These are phyloP conservation scores for Trypanosoma theileri DNA, from an alignment of 208 protist species.

Conservation along the genomic window DNA sequence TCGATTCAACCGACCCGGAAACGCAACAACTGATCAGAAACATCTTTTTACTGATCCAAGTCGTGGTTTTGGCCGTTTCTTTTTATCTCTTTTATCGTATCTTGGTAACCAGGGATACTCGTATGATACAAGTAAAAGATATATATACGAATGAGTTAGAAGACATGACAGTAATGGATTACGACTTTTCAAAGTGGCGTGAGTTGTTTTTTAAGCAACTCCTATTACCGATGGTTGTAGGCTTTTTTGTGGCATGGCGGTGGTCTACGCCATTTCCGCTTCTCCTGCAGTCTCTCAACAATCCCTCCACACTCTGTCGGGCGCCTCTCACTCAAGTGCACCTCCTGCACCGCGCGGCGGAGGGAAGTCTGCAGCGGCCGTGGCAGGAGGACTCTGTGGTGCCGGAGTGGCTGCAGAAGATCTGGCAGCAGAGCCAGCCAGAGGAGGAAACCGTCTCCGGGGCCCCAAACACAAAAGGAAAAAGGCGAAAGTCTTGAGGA, in stretches of 20 bases:
- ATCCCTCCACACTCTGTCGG: constrained; percentile 66
- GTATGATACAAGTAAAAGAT: constrained; percentile 53
- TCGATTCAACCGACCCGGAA: constrained; percentile 79
- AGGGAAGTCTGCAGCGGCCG: constrained; percentile 61
- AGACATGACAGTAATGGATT: constrained; percentile 53
- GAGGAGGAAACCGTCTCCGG: constrained; percentile 31
- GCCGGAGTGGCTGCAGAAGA: constrained; percentile 55
- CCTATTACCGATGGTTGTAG: constrained; percentile 46
- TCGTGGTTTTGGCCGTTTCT: constrained; percentile 35
- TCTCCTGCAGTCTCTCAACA: constrained; percentile 81
- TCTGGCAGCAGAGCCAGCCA: constrained; percentile 47
- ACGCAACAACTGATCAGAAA: constrained; percentile 48
- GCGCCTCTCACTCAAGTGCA: constrained; percentile 72
- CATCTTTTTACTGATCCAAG: constrained; percentile 63
- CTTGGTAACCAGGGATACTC: constrained; percentile 38
- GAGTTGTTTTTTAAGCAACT: constrained; percentile 67
- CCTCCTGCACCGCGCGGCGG: constrained; percentile 41
- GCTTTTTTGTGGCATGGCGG: constrained; percentile 46
- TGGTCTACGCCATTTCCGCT: constrained; percentile 73
- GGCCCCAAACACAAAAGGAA: constrained; percentile 5
- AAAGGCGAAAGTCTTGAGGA: constrained; percentile 2
- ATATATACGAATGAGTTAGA: constrained; percentile 47
- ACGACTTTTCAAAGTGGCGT: constrained; percentile 73
- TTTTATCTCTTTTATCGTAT: constrained; percentile 59
- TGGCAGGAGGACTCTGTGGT: constrained; percentile 61